Conservation (phyloP, 257 asterid genomes). For the Henckelia pumila region DNA sequence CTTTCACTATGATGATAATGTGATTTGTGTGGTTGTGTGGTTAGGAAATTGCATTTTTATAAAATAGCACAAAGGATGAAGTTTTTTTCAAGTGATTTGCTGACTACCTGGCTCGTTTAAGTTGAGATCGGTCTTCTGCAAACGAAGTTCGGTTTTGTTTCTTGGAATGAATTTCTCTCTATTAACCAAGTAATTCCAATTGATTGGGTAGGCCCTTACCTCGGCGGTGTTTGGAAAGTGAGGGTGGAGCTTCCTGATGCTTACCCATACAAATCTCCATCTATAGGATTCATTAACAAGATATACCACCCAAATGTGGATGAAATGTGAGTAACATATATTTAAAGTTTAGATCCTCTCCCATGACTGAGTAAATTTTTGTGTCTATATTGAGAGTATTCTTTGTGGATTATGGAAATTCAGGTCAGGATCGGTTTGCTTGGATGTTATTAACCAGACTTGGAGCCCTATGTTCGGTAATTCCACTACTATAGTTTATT, state of each 20-base stretch:
- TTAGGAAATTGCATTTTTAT: no score
- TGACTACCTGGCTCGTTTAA: neutral
- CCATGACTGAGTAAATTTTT: neutral
- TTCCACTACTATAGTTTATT: conserved; percentile 16
- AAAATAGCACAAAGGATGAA: neutral
- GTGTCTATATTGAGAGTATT: neutral
- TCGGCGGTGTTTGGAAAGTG: conserved; percentile 96
- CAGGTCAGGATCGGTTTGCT: conserved; percentile 98
- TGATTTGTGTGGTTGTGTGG: neutral
- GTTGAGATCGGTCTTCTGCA: conserved; percentile 12
- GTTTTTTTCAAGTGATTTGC: neutral
- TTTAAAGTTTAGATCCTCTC: neutral
- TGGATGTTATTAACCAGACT: conserved; percentile 93
- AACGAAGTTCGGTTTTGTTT: conserved; percentile 6
- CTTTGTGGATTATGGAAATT: conserved; percentile 22
- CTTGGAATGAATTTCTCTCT: neutral
- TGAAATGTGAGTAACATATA: conserved; percentile 62
- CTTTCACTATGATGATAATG: conserved; percentile 4
- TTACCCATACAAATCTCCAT: conserved; percentile 96
- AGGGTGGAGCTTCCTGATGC: conserved; percentile 98
- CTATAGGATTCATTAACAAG: conserved; percentile 90
- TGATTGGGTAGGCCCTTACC: conserved; percentile 75
- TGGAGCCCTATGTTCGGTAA: conserved; percentile 99
- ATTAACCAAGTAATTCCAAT: conserved; percentile 12
- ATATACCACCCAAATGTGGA: conserved; percentile 98